Evolutionary conservation across 2,329 filamentous ascomycete genomes (phyloP).

Genomic region (Dendrostoma leiphaemia): DNA sequence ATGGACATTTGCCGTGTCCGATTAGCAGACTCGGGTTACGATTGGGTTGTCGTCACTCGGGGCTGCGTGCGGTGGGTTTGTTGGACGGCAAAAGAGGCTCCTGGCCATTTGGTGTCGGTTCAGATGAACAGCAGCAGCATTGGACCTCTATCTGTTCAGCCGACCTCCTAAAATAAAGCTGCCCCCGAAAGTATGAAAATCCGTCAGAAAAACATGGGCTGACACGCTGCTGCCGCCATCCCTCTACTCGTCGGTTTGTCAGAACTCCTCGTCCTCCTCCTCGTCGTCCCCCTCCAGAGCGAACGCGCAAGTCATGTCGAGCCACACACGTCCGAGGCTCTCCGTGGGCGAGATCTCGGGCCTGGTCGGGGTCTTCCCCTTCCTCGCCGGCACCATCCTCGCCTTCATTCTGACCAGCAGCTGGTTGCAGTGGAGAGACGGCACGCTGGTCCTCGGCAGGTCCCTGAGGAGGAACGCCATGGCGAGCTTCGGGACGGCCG

Average conservation of each 20-base stretch:
- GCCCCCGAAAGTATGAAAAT: too few species aligned
- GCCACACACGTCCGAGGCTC: constrained; percentile 13
- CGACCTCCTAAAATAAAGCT: too few species aligned
- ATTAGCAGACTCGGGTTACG: background rate
- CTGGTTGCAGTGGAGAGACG: constrained; percentile 23
- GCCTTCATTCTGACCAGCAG: constrained; percentile 13
- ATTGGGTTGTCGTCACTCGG: constrained; percentile 9
- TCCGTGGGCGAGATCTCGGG: constrained; percentile 5
- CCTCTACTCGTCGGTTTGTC: too few species aligned
- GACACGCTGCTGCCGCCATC: too few species aligned
- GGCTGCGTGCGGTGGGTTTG: too few species aligned
- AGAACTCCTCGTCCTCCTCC: too few species aligned
- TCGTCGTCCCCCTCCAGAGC: too few species aligned
- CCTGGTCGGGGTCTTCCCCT: constrained; percentile 8
- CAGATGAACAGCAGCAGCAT: background rate
- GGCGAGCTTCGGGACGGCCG: constrained; percentile 10
- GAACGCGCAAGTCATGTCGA: constrained; percentile 7
- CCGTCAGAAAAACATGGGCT: too few species aligned
- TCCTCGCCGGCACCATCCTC: constrained; percentile 7
- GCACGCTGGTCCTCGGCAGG: constrained; percentile 33
- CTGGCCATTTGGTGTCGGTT: background rate
- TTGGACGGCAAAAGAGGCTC: too few species aligned
- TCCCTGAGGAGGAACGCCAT: constrained; percentile 9
- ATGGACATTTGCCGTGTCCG: background rate
- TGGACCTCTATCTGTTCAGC: too few species aligned